phyloP scores from a whole-genome alignment of 2,329 filamentous ascomycete species.

The Camillea tinctor region DNA sequence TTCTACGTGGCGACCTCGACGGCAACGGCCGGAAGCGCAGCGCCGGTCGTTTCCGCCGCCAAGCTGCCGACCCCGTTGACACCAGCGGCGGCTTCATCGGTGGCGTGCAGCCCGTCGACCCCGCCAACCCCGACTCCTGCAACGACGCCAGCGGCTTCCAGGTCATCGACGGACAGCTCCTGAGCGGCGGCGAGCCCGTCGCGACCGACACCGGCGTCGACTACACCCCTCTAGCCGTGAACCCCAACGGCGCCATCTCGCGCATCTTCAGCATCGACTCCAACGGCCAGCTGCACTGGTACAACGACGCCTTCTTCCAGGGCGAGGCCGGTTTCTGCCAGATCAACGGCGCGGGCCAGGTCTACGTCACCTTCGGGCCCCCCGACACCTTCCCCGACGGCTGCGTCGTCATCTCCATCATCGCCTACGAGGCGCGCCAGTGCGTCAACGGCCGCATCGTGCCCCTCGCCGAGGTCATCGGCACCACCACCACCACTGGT shows the following conservation, averaged over 20 bases:
- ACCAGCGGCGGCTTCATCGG: conserved; percentile 21
- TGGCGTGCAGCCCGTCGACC: conserved; percentile 18
- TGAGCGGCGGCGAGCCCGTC: conserved; percentile 15
- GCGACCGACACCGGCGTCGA: conserved; percentile 16
- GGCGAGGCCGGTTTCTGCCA: conserved; percentile 29
- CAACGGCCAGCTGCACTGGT: conserved; percentile 27
- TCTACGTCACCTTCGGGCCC: conserved; percentile 22
- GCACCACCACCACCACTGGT: background rate
- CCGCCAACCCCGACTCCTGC: conserved; percentile 22
- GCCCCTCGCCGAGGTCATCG: background rate
- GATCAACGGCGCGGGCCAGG: conserved; percentile 12
- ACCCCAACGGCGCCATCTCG: conserved; percentile 6
- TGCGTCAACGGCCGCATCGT: conserved; percentile 16
- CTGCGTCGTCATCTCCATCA: conserved; percentile 20
- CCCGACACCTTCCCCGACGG: conserved; percentile 10
- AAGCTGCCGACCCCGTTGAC: conserved; percentile 1
- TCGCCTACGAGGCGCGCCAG: conserved; percentile 9
- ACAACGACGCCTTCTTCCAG: conserved; percentile 22
- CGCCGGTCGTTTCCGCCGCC: conserved; percentile 6
- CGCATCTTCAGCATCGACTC: conserved; percentile 19
- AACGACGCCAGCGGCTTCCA: conserved; percentile 23
- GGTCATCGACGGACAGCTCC: conserved; percentile 21
- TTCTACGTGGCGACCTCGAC: conserved; percentile 11
- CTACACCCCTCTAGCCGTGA: conserved; percentile 16
- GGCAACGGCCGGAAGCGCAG: conserved; percentile 6